Evolutionary conservation across 1,284 basidiomycete species (phyloP), one percentile per base, ranked within the genome.

Genomic region (Cutaneotrichosporon sp.): DNA sequence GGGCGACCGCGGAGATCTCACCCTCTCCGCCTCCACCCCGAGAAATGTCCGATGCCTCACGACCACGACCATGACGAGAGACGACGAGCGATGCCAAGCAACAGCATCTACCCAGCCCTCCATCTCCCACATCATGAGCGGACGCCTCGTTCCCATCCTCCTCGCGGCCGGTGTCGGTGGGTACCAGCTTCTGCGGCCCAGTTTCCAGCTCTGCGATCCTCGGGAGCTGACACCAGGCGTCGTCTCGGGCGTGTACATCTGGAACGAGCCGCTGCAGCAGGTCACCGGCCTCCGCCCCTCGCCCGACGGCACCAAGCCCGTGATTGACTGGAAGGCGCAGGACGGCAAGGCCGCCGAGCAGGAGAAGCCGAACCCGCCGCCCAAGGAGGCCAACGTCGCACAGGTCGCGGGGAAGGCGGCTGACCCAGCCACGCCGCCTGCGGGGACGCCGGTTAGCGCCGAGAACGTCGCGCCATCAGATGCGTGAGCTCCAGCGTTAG

Each of bases 241-340:
- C 51, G 56, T 70, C 25, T 69, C 68, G 4, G 74, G 72, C 54
- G 64, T 69, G 29, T 74, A 74, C 63, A 74, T 73, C 65, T 73
- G 64, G 67, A 62, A 68, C 25, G 59, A 57, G 52, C 73, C 73
- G 2, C 64, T 74, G 33, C 67, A 70, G 56, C 71, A 76, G 54
- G 56, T 67, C 1, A 64, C 69, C 18, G 72, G 71, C 20, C 69
- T 68, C 50, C 36, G 59, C 10, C 63, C 66, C 18, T 54, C 66
- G 16, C 51, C 62, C 6, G 56, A 54, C n/a, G 54, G 38, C 43
- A 24, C 20, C 31, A 46, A 47, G 43, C 42, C 42, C 1, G 54
- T 46, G 11, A 46, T 46, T 24, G 54, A 47, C 33, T 53, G 51
- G 43, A 29, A 34, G n/a, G 43, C 43, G 16, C 18, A 45, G 36